Evolutionary conservation across 2,329 filamentous ascomycete species (phyloP), one percentile per base, ranked within the genome.

Genomic region (Emergomyces orientalis): DNA sequence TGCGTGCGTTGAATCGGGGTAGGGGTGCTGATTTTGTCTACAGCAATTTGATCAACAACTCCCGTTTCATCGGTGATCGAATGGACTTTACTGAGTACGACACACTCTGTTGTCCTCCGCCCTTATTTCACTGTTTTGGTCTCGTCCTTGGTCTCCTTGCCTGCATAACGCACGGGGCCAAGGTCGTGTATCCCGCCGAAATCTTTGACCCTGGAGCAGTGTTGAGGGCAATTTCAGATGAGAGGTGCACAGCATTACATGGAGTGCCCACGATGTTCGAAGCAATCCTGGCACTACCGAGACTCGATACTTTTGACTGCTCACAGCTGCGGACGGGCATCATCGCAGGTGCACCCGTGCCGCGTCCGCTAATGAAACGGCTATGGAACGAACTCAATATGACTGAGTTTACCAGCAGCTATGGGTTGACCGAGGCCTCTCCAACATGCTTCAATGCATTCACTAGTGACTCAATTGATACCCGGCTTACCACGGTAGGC

Each of bases 261-360:
- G 90, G 90, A 41, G 90, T 93, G 0, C 90, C 90, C 0, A 89
- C 90, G 63, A 93, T 93, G 90, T 91, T 91, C 73, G 88, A 91
- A 71, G 86, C 86, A 0, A 79, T 84, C 11, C 77, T 84, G 63
- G 74, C 74, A 47, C 69, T 81, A 1, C 77, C 78, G n/a, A 77
- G 80, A 62, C 80, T 80, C 0, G 66, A 68, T 2, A 71, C 75
- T 19, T 83, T 82, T 68, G 74, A 80, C 63, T 77, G 74, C 69
- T 78, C 80, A 1, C 78, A 77, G 6, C 79, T 92, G 22, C 81
- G 89, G 41, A 92, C 89, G 0, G 89, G 89, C 8, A 91, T 91
- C 69, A 88, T 91, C 54, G 89, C 89, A 0, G 90, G 90, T 0
- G 87, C 88, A 0, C 88, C 89, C 0, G 89, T 93, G 1, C 89